These are phyloP conservation scores for Coemansia sp. DNA, from an alignment of 192 early-diverging fungal species.

Conservation along the genomic window DNA sequence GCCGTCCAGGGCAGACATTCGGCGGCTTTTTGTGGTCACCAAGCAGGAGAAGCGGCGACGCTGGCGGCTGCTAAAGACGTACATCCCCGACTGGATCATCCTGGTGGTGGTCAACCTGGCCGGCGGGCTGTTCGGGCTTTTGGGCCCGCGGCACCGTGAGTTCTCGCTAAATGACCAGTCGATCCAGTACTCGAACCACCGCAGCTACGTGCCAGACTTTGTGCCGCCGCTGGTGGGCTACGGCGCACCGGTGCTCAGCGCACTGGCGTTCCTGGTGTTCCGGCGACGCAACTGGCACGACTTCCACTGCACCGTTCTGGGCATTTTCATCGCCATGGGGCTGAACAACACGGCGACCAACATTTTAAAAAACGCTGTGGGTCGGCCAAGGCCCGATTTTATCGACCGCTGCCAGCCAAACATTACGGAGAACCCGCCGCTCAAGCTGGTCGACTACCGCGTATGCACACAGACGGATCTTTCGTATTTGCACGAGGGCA, in stretches of 20 bases:
- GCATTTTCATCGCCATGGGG: conserved; percentile 49
- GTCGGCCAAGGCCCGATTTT: conserved; percentile 68
- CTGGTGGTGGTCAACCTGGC: conserved; percentile 58
- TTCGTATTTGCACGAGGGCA: conserved; percentile 65
- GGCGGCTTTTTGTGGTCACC: conserved; percentile 16
- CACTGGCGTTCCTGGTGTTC: conserved; percentile 39
- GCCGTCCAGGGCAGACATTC: conserved; percentile 22
- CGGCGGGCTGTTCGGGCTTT: conserved; percentile 58
- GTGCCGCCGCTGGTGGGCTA: conserved; percentile 48
- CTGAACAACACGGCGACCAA: conserved; percentile 56
- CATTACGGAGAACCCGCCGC: conserved; percentile 50
- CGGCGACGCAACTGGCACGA: conserved; percentile 53
- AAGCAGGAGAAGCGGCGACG: conserved; percentile 31
- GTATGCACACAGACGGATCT: conserved; percentile 62
- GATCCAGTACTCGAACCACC: conserved; percentile 61
- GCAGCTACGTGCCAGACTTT: conserved; percentile 41
- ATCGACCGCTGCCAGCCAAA: conserved; percentile 50
- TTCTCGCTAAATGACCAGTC: conserved; percentile 68
- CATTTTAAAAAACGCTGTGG: conserved; percentile 55
- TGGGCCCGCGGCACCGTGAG: conserved; percentile 64
- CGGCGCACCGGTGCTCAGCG: conserved; percentile 31
- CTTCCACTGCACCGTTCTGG: conserved; percentile 50
- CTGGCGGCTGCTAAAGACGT: conserved; percentile 33
- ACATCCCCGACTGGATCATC: conserved; percentile 58
- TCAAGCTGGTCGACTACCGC: conserved; percentile 58